Evolutionary conservation across 805 yeast genomes (phyloP).

Genomic region (Candida parachauliodes): DNA sequence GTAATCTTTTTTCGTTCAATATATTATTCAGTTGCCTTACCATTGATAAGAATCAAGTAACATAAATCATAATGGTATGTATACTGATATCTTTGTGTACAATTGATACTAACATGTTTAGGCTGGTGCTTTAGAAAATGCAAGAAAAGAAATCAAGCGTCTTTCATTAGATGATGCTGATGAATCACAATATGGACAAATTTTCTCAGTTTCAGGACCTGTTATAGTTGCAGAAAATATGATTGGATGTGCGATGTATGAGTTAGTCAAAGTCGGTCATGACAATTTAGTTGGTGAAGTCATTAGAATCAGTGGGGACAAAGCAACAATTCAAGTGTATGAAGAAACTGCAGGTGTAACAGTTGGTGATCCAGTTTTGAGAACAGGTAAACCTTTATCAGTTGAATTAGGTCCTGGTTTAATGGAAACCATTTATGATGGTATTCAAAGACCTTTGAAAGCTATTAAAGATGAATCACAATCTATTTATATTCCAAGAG

Average conservation of each 20-base stretch:
- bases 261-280: constrained; percentile 96
- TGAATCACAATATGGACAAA: constrained; percentile 81
- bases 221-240: constrained; percentile 96
- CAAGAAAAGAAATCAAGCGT: constrained; percentile 88
- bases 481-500: constrained; percentile 97
- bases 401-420: constrained; percentile 99
- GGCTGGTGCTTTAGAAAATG: constrained; percentile 98
- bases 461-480: constrained; percentile 84
- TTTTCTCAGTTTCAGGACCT: constrained; percentile 96
- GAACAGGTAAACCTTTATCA: constrained; percentile 98
- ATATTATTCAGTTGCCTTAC: neutral
- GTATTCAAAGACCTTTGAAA: constrained; percentile 98
- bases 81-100: neutral
- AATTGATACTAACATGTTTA: constrained; percentile 14
- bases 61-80: constrained; percentile 9
- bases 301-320: constrained; percentile 92
- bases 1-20: neutral
- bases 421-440: constrained; percentile 98
- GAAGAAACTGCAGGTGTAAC: constrained; percentile 99
- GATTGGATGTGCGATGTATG: constrained; percentile 99
- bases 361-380: constrained; percentile 96
- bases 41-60: constrained; percentile 1
- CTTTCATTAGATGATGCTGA: constrained; percentile 67
- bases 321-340: constrained; percentile 97
- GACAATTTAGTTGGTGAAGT: constrained; percentile 97